Evolutionary conservation across 306 rosid species (phyloP).

Genomic region (Prunus dulcis): DNA sequence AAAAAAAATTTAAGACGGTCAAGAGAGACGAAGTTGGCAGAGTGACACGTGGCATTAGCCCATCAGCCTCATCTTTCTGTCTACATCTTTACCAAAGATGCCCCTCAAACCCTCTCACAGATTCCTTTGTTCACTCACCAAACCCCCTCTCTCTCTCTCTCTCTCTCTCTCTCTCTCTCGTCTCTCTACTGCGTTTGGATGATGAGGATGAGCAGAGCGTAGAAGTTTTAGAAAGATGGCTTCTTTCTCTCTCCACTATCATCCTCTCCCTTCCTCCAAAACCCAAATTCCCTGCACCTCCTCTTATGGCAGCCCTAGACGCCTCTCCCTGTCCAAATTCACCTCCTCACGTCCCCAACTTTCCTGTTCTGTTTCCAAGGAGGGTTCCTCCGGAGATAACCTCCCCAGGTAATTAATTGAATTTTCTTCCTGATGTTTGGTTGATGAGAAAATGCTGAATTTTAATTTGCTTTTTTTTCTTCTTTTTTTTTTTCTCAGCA

Average conservation of each 20-base stretch:
- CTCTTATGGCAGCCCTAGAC: constrained; percentile 21
- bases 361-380: constrained; percentile 57
- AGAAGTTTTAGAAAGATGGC: constrained; percentile 32
- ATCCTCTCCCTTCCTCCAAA: constrained; percentile 30
- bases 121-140: neutral
- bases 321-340: constrained; percentile 23
- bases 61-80: neutral
- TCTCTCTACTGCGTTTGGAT: neutral
- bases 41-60: constrained; percentile 14
- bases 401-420: constrained; percentile 29
- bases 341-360: constrained; percentile 27
- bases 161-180: constrained; percentile 2
- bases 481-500: constrained; percentile 28
- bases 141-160: neutral
- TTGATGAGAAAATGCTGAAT: neutral
- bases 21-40: neutral
- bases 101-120: neutral
- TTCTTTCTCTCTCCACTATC: constrained; percentile 42
- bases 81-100: neutral
- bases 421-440: neutral
- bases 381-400: constrained; percentile 44
- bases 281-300: constrained; percentile 21
- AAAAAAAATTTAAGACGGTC: neutral
- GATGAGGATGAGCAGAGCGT: constrained; percentile 18
- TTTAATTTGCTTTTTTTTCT: neutral